Evolutionary conservation across 768 basidiomycete genomes (phyloP).

Genomic region (Hysterangium stoloniferum): DNA sequence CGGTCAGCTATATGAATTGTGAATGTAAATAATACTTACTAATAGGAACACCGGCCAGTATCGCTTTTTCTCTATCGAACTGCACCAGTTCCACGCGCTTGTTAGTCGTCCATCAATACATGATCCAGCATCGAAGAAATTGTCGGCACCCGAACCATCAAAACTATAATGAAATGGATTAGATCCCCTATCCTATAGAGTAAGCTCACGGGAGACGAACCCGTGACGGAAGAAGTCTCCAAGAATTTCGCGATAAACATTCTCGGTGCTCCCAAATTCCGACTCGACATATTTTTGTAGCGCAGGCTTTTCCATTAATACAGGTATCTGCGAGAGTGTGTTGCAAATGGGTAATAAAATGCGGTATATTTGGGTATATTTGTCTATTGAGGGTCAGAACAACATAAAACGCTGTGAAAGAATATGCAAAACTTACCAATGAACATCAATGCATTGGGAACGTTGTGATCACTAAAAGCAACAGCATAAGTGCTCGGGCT

Average conservation of each 20-base stretch:
- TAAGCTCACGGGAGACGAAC: not conserved
- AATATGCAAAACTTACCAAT: slow-evolving; percentile 39
- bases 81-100: slow-evolving; percentile 92
- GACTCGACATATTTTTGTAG: slow-evolving; percentile 69
- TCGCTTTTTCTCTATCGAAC: slow-evolving; percentile 75
- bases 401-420: not conserved
- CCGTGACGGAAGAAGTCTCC: slow-evolving; percentile 83
- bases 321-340: slow-evolving; percentile 63
- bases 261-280: slow-evolving; percentile 74
- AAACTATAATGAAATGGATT: slow-evolving; percentile 29
- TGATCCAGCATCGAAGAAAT: slow-evolving; percentile 77
- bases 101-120: slow-evolving; percentile 80
- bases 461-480: slow-evolving; percentile 54
- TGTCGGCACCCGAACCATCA: slow-evolving; percentile 87
- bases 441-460: slow-evolving; percentile 80
- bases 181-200: not conserved
- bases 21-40: slow-evolving; percentile 38
- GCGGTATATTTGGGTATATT: slow-evolving; percentile 88
- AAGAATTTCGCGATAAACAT: slow-evolving; percentile 61
- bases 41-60: slow-evolving; percentile 76
- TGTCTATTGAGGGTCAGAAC: slow-evolving; percentile 36
- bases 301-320: slow-evolving; percentile 59
- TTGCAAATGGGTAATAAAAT: slow-evolving; percentile 85
- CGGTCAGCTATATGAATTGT: not conserved
- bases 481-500: not conserved